These are phyloP conservation scores for Penicillium hordei DNA, from an alignment of 2,329 filamentous ascomycete genomes.

Conservation along the genomic window DNA sequence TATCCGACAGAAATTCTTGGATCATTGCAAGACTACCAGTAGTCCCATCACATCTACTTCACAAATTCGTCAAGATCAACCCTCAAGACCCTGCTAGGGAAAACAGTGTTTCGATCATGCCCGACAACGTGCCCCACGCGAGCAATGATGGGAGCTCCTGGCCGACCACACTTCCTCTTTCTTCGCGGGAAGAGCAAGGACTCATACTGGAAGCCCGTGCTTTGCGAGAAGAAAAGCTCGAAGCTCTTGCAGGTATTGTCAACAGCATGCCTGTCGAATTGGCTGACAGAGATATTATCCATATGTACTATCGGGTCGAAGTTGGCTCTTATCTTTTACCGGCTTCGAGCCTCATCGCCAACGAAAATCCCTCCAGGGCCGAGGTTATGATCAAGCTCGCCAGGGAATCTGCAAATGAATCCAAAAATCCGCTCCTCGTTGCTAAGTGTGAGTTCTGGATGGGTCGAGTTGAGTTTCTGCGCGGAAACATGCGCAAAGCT, in stretches of 20 bases:
- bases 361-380: constrained; percentile 3
- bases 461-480: constrained; percentile 25
- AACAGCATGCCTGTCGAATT: neutral
- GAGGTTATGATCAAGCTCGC: constrained; percentile 7
- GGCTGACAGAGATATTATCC: neutral
- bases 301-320: neutral
- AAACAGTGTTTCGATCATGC: neutral
- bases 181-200: neutral
- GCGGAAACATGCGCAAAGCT: constrained; percentile 16
- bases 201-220: neutral
- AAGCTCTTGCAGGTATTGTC: neutral
- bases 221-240: neutral
- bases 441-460: constrained; percentile 31
- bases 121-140: neutral
- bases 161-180: neutral
- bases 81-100: neutral
- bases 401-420: constrained; percentile 6
- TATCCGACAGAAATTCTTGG: neutral
- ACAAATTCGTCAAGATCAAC: neutral
- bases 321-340: neutral
- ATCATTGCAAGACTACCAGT: neutral
- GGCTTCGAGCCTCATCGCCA: neutral
- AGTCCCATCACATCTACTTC: neutral
- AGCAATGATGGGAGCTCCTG: neutral
- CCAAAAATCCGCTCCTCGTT: constrained; percentile 3